Evolutionary conservation across 78 protist species (phyloP), one percentile per base, ranked within the genome.

Genomic region (Blattamonas nauphoetae): DNA sequence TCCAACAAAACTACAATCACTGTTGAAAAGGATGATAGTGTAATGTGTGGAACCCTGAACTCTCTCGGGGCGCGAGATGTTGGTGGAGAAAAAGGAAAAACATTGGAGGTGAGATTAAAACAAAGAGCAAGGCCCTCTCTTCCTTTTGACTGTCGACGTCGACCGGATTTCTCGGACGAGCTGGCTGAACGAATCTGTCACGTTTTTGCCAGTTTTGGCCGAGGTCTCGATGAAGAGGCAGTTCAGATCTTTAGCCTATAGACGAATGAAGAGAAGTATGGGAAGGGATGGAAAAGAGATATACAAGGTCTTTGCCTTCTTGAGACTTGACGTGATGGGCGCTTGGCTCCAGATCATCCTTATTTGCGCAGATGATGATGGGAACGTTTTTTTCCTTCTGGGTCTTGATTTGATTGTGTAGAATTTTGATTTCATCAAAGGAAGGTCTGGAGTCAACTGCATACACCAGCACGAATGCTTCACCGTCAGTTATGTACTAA

Each of bases 401-500:
- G 2, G 95, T 90, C 55, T 85, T 88, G 42, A 94, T 90, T 78
- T 95, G 95, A 36, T 94, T 88, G 42, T 89, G 91, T 6, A 93
- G 91, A 3, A 84, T 85, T 63, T 78, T 45, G 21, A 93, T 86
- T 78, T 93, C 92, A 42, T 92, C 95, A 88, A 92, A 93, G 35
- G 90, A 78, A 34, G 89, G 45, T 55, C 91, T 46, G 0, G 92
- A 87, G 4, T 95, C 94, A 45, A 95, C 91, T 82, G 90, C 89
- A 86, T 92, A 95, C 3, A 94, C 96, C 71, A 94, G 81, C 41
- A 95, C 42, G 89, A 95, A 95, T 42, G 95, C 97, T 80, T 91
- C 89, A 33, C 97, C 96, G 1, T 34, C 6, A 29, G 88, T 3
- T 82, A 64, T n/a, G 81, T 94, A 96, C 46, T 32, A 29, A 55